Percentiles rank a stretch among this genome's conserved stretches.
Conservation (phyloP, 192 early-diverging fungal species). For the Haplosporangium gracile region DNA sequence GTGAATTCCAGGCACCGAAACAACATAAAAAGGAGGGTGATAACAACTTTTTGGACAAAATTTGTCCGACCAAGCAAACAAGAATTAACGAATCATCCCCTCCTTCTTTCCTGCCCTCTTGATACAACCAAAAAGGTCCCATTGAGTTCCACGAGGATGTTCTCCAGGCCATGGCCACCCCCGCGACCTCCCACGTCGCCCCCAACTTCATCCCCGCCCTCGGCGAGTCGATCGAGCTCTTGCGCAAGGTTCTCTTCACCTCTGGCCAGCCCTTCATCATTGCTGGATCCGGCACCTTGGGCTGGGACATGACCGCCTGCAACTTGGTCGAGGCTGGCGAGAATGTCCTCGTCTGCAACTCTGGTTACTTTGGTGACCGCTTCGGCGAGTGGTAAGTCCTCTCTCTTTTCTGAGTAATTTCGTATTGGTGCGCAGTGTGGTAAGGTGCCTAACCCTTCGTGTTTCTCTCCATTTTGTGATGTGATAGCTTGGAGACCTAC, state of each 20-base stretch:
- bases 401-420: not conserved
- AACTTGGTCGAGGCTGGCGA: conserved; percentile 93
- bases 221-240: conserved; percentile 84
- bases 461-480: not conserved
- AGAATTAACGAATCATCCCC: not conserved
- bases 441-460: not conserved
- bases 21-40: not conserved
- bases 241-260: conserved; percentile 82
- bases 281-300: conserved; percentile 92
- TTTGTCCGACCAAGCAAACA: not conserved
- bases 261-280: conserved; percentile 93
- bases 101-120: not conserved
- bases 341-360: conserved; percentile 85
- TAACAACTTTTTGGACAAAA: not conserved
- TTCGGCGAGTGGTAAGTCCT: conserved; percentile 87
- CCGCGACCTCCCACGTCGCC: conserved; percentile 91
- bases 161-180: conserved; percentile 84
- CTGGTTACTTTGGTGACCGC: conserved; percentile 95
- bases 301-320: conserved; percentile 94
- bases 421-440: not conserved
- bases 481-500: conserved; percentile 78
- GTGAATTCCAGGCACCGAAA: too few species aligned
- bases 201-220: conserved; percentile 89
- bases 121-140: conserved; percentile 70
- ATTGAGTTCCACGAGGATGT: conserved; percentile 93